phyloP scores from a whole-genome alignment of 441 rosid genomes.

The Gossypium schwendimanii region DNA sequence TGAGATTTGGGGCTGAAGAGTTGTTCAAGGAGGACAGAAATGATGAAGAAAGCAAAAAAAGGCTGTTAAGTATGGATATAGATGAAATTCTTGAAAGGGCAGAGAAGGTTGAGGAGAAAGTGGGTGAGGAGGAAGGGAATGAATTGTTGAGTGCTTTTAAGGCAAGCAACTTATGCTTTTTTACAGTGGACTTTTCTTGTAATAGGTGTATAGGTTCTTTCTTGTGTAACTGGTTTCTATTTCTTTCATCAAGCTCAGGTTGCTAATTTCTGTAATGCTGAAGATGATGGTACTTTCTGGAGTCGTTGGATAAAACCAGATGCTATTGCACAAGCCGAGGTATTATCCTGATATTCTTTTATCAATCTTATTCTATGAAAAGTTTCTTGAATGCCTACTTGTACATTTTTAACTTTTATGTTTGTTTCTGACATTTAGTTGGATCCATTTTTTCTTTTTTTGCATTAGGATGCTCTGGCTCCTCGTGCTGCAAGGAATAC shows the following conservation, averaged over 20 bases:
- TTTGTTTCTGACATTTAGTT: not conserved
- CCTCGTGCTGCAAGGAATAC: constrained; percentile 94
- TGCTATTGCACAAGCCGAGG: constrained; percentile 78
- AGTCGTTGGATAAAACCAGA: constrained; percentile 99
- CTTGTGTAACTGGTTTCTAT: constrained; percentile 11
- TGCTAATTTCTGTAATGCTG: constrained; percentile 81
- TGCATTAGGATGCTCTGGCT: constrained; percentile 69
- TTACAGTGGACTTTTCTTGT: not conserved
- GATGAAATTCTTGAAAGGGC: constrained; percentile 99
- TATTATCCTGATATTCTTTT: constrained; percentile 21
- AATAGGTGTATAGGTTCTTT: not conserved
- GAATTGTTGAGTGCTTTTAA: constrained; percentile 96
- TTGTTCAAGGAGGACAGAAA: constrained; percentile 92
- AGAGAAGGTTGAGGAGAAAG: constrained; percentile 91
- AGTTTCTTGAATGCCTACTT: constrained; percentile 3
- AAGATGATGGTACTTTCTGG: constrained; percentile 98
- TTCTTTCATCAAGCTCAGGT: constrained; percentile 45
- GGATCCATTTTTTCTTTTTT: constrained; percentile 15
- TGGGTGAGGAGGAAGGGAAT: constrained; percentile 51
- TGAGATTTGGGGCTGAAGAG: constrained; percentile 99
- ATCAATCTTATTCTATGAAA: constrained; percentile 15
- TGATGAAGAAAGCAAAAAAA: constrained; percentile 95
- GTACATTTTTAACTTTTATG: not conserved
- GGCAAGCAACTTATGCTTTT: constrained; percentile 37
- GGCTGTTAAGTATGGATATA: constrained; percentile 87